phyloP scores from a whole-genome alignment of 805 yeast species.

The Jamesozyma rosinii region DNA sequence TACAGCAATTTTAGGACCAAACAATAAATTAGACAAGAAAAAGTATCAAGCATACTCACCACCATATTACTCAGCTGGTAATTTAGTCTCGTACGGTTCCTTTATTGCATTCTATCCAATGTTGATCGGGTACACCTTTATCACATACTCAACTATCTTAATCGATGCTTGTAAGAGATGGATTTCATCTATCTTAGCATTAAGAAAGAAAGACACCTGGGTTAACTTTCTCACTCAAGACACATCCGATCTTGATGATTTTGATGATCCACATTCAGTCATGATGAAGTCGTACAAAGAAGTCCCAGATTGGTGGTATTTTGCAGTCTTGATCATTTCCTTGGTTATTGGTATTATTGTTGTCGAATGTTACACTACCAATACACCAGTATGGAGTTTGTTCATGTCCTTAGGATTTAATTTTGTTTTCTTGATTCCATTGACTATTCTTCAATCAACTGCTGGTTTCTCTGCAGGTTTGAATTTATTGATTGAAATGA shows the following conservation, averaged over 20 bases:
- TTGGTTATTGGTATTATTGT: constrained; percentile 34
- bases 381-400: constrained; percentile 54
- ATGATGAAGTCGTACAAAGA: constrained; percentile 51
- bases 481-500: constrained; percentile 47
- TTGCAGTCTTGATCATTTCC: constrained; percentile 36
- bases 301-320: constrained; percentile 60
- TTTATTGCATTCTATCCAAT: constrained; percentile 50
- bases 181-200: constrained; percentile 7
- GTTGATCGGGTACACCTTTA: constrained; percentile 40
- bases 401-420: constrained; percentile 45
- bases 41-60: constrained; percentile 51
- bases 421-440: constrained; percentile 42
- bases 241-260: constrained; percentile 20
- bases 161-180: constrained; percentile 33
- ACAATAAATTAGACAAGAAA: constrained; percentile 37
- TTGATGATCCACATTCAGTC: constrained; percentile 45
- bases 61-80: constrained; percentile 58
- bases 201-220: constrained; percentile 12
- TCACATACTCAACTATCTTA: constrained; percentile 37
- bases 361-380: constrained; percentile 34
- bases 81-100: constrained; percentile 49
- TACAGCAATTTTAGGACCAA: constrained; percentile 35
- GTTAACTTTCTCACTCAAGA: constrained; percentile 27
- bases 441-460: constrained; percentile 39
- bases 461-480: constrained; percentile 42